Conservation (phyloP, 1,139 yeast genomes). For the Petasospora rhodanensis region DNA sequence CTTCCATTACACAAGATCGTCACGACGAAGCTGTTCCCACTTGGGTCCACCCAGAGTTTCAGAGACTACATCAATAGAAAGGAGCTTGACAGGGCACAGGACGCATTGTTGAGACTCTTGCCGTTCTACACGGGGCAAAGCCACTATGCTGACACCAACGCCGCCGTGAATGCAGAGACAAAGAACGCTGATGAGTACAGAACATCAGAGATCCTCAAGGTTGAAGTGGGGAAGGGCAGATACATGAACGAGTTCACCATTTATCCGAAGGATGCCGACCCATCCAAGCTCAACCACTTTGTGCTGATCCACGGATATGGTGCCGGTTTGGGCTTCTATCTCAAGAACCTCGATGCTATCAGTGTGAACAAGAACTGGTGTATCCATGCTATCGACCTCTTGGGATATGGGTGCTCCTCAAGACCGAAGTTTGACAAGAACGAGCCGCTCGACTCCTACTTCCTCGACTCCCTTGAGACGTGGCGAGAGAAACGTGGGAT, state of each 20-base stretch:
- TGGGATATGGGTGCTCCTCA: constrained; percentile 77
- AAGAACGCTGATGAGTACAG: constrained; percentile 20
- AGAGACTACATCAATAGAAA: constrained; percentile 43
- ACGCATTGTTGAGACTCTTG: constrained; percentile 40
- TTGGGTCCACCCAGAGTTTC: constrained; percentile 46
- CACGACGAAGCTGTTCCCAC: constrained; percentile 50
- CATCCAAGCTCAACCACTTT: constrained; percentile 44
- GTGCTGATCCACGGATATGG: constrained; percentile 76
- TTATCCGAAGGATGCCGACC: constrained; percentile 37
- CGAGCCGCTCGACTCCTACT: constrained; percentile 54
- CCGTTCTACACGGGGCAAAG: constrained; percentile 16
- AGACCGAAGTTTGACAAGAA: constrained; percentile 49
- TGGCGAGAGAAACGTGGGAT: constrained; percentile 66
- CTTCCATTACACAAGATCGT: constrained; percentile 51
- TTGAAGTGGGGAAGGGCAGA: constrained; percentile 40
- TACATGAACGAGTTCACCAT: constrained; percentile 63
- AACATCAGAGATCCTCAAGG: constrained; percentile 30
- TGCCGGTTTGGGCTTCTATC: constrained; percentile 67
- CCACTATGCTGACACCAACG: constrained; percentile 7
- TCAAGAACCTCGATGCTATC: constrained; percentile 55
- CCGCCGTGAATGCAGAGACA: constrained; percentile 21
- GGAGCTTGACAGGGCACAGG: constrained; percentile 45
- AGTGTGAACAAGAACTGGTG: constrained; percentile 45
- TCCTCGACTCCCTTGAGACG: constrained; percentile 67
- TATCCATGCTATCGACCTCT: constrained; percentile 65